Base-by-base conservation (phyloP, 176 grass and related monocot species). In the Eragrostis curvula region DNA sequence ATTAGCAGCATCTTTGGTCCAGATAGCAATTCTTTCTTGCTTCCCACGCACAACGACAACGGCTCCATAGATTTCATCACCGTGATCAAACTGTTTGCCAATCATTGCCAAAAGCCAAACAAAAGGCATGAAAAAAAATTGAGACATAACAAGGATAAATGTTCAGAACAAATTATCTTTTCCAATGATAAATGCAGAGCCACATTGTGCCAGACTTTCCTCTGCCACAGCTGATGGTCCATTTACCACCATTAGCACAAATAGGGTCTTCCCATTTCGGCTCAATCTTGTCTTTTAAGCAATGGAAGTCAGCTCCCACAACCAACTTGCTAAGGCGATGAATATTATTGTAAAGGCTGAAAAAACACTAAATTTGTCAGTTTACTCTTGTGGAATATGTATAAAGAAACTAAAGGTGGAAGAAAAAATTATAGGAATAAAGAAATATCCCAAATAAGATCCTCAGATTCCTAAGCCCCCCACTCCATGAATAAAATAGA, bases 251-350 rank as follows among this genome's bases (percentile, higher is more conserved):
- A 91, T 98, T 93, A 61, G 92, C 86, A 81, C 96, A 98, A 32
- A 98, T 70, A 18, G 96, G 96, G 25, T 98, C 96, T 88, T 98
- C 96, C 96, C 96, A 98, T 84, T 98, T 98, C 20, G 96, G 96
- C 27, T 95, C 96, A 61, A 98, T 95, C 73, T 98, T 98, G 21
- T 91, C 7, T 46, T 95, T 98, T 73, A 98, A 98, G 86, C 92
- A 98, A 68, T 98, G 96, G 67, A 98, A 85, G 77, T 98, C 96
- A 25, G 96, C 90, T 74, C 90, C 82, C 50, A 79, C 17, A 7
- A 27, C 52, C 81, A 98, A 77, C 73, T 98, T 98, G 86, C 93
- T 95, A 56, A 92, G 96, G 71, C 84, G 82, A 78, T 93, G 73
- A 40, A 93, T 98, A 81, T 98, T 98, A 81, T 98, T 95, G 87